Evolutionary conservation across 140 eudicot genomes (phyloP), one percentile per base, ranked within the genome.

Genomic region (Anethum foeniculum): DNA sequence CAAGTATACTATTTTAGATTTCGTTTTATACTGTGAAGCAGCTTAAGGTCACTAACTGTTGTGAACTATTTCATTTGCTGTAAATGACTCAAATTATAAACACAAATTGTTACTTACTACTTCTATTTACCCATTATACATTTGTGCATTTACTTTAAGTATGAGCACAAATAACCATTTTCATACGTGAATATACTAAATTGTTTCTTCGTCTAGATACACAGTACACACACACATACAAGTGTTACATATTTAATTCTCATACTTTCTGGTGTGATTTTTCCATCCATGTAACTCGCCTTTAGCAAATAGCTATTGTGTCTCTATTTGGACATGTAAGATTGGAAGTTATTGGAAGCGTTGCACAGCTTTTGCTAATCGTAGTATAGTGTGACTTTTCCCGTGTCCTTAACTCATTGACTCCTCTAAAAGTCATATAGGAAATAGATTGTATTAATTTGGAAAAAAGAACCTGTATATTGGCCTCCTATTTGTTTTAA

Each of bases 361-460:
- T 62, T 62, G 71, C 18, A 25, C 18, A 62, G 18, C n/a, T 62
- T n/a, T 62, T 62, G 18, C 71, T 62, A 62, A 10, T 25, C 18
- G 11, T 27, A 9, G 36, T 62, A 62, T 62, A 27, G 36, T 27
- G 2, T 27, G 71, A 27, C 71, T 62, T 27, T 62, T 25, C 36
- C 71, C 71, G 25, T 62, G 71, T 62, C 71, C 71, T 27, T n/a
- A 60, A 60, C 69, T 60, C 5, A 60, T 60, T 60, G 69, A 60
- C 69, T n/a, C 69, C 69, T 60, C 69, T 60, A 8, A 6, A 62
- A 62, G 71, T 62, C 32, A 10, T 62, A 10, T 3, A 25, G 71
- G 71, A 11, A 62, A 8, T 60, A 60, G 69, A 7, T 58, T 58
- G 12, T 58, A 58, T 60, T 60, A n/a, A n/a, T 8, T 60, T 60